These are phyloP conservation scores for Ramichloridium luteum DNA, from an alignment of 2,329 filamentous ascomycete genomes.

Conservation along the genomic window DNA sequence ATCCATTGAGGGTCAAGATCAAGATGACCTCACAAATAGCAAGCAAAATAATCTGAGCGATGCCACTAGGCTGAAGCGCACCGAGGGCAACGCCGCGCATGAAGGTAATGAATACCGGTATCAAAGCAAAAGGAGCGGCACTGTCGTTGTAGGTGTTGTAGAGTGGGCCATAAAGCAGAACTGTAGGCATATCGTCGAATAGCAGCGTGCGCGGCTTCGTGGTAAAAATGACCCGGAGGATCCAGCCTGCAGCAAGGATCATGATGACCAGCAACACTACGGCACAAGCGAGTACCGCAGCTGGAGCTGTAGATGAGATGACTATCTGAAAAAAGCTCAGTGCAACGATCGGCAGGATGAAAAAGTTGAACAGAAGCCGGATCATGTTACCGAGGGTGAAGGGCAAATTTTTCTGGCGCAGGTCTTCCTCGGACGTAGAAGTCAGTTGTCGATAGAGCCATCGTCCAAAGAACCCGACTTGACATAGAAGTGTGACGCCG, in stretches of 20 bases:
- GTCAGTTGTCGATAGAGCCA: constrained; percentile 64
- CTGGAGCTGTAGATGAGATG: constrained; percentile 54
- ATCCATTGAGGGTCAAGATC: constrained; percentile 74
- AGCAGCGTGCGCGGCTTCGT: constrained; percentile 75
- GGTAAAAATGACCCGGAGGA: constrained; percentile 65
- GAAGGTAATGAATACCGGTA: constrained; percentile 74
- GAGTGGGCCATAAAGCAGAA: constrained; percentile 79
- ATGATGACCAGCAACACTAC: constrained; percentile 62
- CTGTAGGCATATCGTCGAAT: constrained; percentile 84
- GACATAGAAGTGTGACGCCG: constrained; percentile 54
- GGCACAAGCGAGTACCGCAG: constrained; percentile 61
- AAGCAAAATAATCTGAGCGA: constrained; percentile 82
- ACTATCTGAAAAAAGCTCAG: constrained; percentile 88
- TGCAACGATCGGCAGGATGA: constrained; percentile 74
- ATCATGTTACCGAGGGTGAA: constrained; percentile 52
- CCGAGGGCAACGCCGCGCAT: constrained; percentile 83
- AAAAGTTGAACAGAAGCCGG: constrained; percentile 83
- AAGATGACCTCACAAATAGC: constrained; percentile 91
- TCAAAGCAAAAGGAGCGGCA: constrained; percentile 76
- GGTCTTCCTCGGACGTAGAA: constrained; percentile 67
- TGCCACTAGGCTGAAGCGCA: constrained; percentile 81
- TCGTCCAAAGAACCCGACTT: constrained; percentile 62
- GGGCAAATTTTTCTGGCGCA: constrained; percentile 81
- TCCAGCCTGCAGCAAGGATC: constrained; percentile 62
- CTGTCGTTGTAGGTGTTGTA: constrained; percentile 98